Evolutionary conservation across 257 asterid genomes (phyloP).

Genomic region (Solanum virginianum): DNA sequence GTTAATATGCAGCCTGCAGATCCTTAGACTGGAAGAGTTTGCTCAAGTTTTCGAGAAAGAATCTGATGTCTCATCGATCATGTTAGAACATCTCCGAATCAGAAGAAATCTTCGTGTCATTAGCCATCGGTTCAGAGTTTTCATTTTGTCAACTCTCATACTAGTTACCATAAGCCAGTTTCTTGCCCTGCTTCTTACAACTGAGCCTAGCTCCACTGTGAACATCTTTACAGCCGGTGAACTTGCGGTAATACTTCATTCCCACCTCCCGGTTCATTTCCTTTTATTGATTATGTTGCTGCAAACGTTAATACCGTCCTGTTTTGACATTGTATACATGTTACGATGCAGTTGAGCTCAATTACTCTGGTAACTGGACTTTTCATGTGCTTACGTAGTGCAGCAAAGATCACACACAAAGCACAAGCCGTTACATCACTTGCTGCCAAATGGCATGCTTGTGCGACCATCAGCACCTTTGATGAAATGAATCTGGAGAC

Average conservation of each 20-base stretch:
- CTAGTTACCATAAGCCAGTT: constrained; percentile 78
- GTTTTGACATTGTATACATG: background rate
- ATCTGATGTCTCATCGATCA: constrained; percentile 53
- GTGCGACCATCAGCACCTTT: constrained; percentile 55
- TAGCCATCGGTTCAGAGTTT: constrained; percentile 79
- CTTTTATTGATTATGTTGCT: background rate
- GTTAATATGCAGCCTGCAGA: constrained; percentile 64
- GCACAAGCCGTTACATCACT: constrained; percentile 65
- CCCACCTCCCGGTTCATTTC: background rate
- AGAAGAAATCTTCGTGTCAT: constrained; percentile 68
- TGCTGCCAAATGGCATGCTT: constrained; percentile 91
- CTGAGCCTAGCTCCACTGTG: constrained; percentile 34
- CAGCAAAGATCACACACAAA: constrained; percentile 86
- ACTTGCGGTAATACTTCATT: constrained; percentile 41
- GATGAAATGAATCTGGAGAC: constrained; percentile 33
- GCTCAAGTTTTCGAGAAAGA: constrained; percentile 64
- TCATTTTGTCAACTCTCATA: constrained; percentile 51
- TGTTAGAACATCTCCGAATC: constrained; percentile 77
- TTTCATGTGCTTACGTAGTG: constrained; percentile 73
- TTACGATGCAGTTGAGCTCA: constrained; percentile 57
- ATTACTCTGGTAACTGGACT: constrained; percentile 75
- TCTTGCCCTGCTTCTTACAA: constrained; percentile 49
- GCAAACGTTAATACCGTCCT: background rate
- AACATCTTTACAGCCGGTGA: constrained; percentile 70
- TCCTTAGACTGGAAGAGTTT: constrained; percentile 67